phyloP scores from a whole-genome alignment of 768 basidiomycete genomes.

The Termitomyces eurrhizus region DNA sequence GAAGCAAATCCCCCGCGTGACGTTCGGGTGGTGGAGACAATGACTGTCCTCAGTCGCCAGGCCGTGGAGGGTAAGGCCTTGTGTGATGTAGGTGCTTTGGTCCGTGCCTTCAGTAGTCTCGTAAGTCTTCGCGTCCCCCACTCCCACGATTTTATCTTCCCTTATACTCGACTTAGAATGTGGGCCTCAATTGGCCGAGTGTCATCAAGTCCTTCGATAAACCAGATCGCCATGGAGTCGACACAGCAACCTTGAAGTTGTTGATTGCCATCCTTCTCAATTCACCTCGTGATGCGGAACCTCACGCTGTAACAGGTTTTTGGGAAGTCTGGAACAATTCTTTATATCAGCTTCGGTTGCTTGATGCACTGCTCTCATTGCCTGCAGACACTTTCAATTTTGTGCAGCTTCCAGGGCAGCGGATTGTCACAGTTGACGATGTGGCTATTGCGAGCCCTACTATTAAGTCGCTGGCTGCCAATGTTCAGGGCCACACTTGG shows the following conservation, averaged over 20 bases:
- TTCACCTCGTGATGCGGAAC: constrained; percentile 70
- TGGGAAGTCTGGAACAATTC: constrained; percentile 87
- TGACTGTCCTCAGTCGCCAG: constrained; percentile 61
- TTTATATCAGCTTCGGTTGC: constrained; percentile 77
- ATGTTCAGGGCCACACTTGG: constrained; percentile 92
- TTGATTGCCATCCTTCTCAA: constrained; percentile 85
- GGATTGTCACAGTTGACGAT: constrained; percentile 87
- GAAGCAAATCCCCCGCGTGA: constrained; percentile 70
- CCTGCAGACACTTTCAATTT: constrained; percentile 92
- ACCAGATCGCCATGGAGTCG: constrained; percentile 78
- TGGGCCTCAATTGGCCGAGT: constrained; percentile 71
- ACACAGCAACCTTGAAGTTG: constrained; percentile 86
- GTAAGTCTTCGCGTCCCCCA: constrained; percentile 42
- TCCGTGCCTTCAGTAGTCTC: constrained; percentile 68
- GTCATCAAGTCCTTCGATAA: constrained; percentile 87
- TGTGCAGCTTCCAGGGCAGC: constrained; percentile 76
- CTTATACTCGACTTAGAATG: constrained; percentile 41
- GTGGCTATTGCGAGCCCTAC: constrained; percentile 81
- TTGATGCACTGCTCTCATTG: constrained; percentile 85
- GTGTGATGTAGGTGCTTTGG: constrained; percentile 72
- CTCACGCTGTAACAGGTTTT: constrained; percentile 80
- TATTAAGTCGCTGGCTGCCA: constrained; percentile 88
- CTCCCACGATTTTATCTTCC: background rate
- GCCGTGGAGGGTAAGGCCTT: constrained; percentile 70
- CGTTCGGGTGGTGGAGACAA: constrained; percentile 65